These are phyloP conservation scores for Cladophialophora immunda DNA, from an alignment of 2,329 filamentous ascomycete species.

Conservation along the genomic window DNA sequence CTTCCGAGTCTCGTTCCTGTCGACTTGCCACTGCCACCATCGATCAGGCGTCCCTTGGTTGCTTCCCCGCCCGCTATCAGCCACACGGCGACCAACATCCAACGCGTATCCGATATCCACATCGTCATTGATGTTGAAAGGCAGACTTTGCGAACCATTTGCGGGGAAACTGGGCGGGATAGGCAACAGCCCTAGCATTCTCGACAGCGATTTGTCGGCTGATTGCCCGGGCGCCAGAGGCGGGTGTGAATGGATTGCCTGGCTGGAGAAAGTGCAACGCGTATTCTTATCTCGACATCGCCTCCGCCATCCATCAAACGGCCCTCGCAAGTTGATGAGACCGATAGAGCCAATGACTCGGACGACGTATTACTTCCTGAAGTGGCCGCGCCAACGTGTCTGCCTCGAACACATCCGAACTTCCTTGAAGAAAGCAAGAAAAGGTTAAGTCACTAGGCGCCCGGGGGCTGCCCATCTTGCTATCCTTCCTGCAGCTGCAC, in stretches of 20 bases:
- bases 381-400: background rate
- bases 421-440: background rate
- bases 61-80: background rate
- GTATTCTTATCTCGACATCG: constrained; percentile 10
- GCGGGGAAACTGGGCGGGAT: constrained; percentile 12
- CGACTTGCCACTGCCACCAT: background rate
- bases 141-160: background rate
- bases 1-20: background rate
- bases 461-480: background rate
- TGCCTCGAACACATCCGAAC: background rate
- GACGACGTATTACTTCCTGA: background rate
- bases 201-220: background rate
- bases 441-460: background rate
- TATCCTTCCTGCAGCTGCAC: background rate
- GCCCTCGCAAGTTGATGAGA: background rate
- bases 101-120: background rate
- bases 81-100: background rate
- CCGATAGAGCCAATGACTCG: background rate
- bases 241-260: constrained; percentile 2
- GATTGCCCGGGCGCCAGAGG: background rate
- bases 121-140: background rate
- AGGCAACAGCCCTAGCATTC: constrained; percentile 12
- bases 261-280: background rate
- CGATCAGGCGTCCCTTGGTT: background rate
- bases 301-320: background rate